Conservation (phyloP, 116 monocot species). For the Phalaenopsis hybrid region DNA sequence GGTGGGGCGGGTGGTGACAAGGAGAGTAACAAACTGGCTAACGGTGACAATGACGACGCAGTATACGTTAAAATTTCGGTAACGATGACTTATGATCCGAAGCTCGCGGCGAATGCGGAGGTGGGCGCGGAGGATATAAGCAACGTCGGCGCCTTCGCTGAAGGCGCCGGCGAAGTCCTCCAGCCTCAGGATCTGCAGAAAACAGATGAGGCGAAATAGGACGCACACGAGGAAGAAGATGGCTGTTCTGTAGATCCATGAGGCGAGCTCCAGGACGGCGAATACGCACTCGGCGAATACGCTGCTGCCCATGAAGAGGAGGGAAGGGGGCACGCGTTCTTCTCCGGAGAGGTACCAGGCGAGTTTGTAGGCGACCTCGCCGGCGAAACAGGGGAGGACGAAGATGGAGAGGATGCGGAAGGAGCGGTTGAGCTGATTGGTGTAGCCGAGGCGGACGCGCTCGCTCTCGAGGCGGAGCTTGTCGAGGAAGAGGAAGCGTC, state of each 20-base stretch:
- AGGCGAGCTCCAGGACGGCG: slow-evolving; percentile 53
- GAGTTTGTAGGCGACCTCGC: slow-evolving; percentile 47
- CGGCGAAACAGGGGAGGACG: slow-evolving; percentile 44
- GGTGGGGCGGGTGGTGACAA: slow-evolving; percentile 49
- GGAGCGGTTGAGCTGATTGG: slow-evolving; percentile 39
- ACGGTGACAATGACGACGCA: slow-evolving; percentile 49
- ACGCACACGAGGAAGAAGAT: slow-evolving; percentile 78
- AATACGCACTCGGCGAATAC: slow-evolving; percentile 26
- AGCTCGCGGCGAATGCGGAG: slow-evolving; percentile 54
- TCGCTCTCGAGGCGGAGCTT: slow-evolving; percentile 55
- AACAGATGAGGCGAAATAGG: slow-evolving; percentile 72
- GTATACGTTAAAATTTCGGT: slow-evolving; percentile 49
- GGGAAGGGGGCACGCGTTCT: slow-evolving; percentile 19
- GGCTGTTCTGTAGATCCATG: slow-evolving; percentile 69
- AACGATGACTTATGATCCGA: slow-evolving; percentile 65
- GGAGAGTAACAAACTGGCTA: slow-evolving; percentile 56
- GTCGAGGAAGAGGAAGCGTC: slow-evolving; percentile 57
- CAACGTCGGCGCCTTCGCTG: slow-evolving; percentile 35
- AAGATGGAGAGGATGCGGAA: slow-evolving; percentile 50
- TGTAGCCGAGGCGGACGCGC: slow-evolving; percentile 51
- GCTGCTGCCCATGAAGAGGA: slow-evolving; percentile 23
- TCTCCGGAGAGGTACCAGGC: slow-evolving; percentile 42
- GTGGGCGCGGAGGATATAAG: slow-evolving; percentile 47
- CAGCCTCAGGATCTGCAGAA: slow-evolving; percentile 76
- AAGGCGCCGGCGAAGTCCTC: slow-evolving; percentile 61